Percentiles rank a stretch among this genome's conserved stretches.
phyloP scores from a whole-genome alignment of 2,329 filamentous ascomycete species.

The Aspergillus cejpii region DNA sequence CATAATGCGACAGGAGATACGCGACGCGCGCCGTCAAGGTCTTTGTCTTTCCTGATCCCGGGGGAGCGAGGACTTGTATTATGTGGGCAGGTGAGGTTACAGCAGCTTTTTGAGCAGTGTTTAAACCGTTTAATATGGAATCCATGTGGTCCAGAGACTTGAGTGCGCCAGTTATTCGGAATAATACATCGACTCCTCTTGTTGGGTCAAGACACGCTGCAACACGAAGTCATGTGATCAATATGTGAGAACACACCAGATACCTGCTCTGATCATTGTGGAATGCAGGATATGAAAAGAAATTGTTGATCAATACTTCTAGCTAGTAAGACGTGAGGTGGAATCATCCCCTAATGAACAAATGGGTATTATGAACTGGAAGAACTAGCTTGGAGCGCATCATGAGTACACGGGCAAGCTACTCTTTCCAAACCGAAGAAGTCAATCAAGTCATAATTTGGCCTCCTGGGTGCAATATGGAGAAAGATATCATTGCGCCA shows the following conservation, averaged over 20 bases:
- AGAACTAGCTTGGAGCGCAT: background rate
- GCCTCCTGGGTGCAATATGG: background rate
- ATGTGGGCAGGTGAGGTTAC: constrained; percentile 57
- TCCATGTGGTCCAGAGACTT: constrained; percentile 40
- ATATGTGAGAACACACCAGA: constrained; percentile 1
- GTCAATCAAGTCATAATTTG: too few relatives aligned
- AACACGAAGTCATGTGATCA: constrained; percentile 11
- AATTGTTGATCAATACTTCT: background rate
- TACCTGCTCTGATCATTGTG: constrained; percentile 1
- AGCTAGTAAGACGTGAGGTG: background rate
- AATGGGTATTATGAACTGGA: background rate
- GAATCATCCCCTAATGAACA: background rate
- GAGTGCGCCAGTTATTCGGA: background rate
- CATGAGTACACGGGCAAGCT: background rate
- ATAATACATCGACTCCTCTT: background rate
- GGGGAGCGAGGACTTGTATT: constrained; percentile 57
- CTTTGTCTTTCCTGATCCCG: constrained; percentile 82
- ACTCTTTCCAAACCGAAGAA: too few relatives aligned
- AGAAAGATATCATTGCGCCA: background rate
- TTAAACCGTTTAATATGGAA: constrained; percentile 55
- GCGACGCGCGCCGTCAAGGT: constrained; percentile 89
- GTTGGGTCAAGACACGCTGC: constrained; percentile 3
- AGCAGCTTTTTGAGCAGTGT: constrained; percentile 57
- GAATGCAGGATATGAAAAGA: too few relatives aligned
- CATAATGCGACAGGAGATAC: constrained; percentile 68